These are phyloP conservation scores for Macrophomina phaseolina DNA, from an alignment of 2,329 filamentous ascomycete species.

Conservation along the genomic window DNA sequence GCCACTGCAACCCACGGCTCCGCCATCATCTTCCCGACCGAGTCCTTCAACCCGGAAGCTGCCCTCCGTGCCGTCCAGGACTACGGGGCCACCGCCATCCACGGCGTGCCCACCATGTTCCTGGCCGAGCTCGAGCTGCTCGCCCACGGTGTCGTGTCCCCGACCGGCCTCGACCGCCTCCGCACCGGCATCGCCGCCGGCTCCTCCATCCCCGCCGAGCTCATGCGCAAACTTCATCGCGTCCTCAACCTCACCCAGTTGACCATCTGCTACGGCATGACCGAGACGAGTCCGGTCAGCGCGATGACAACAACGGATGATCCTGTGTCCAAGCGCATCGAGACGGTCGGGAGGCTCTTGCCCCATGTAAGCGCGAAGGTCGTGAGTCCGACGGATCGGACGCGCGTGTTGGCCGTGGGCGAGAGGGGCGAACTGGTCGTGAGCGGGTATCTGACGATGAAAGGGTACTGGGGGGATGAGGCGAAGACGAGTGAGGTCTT, in stretches of 20 bases:
- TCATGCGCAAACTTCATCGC: conserved; percentile 78
- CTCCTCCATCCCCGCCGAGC: conserved; percentile 77
- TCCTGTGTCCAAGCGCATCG: conserved; percentile 72
- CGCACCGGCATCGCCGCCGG: conserved; percentile 93
- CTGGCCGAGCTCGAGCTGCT: conserved; percentile 84
- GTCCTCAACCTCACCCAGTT: conserved; percentile 78
- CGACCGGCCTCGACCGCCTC: conserved; percentile 66
- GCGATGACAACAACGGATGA: conserved; percentile 84
- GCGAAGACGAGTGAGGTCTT: conserved; percentile 72
- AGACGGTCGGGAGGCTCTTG: conserved; percentile 78
- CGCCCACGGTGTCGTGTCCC: conserved; percentile 52
- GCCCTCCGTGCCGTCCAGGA: conserved; percentile 69
- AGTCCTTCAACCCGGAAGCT: conserved; percentile 82
- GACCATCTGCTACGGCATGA: conserved; percentile 97
- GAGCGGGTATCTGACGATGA: conserved; percentile 86
- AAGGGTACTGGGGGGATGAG: conserved; percentile 83
- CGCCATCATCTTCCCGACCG: conserved; percentile 81
- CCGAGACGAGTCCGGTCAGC: conserved; percentile 77
- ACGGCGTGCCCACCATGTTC: conserved; percentile 96
- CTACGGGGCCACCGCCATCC: conserved; percentile 71
- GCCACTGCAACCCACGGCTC: conserved; percentile 86
- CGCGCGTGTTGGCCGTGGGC: conserved; percentile 65
- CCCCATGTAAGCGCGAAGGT: conserved; percentile 83
- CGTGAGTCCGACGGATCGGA: conserved; percentile 70
- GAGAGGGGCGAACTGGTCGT: conserved; percentile 81